Conservation (phyloP, 2,329 filamentous ascomycete genomes). For the Colletotrichum coccodes region DNA sequence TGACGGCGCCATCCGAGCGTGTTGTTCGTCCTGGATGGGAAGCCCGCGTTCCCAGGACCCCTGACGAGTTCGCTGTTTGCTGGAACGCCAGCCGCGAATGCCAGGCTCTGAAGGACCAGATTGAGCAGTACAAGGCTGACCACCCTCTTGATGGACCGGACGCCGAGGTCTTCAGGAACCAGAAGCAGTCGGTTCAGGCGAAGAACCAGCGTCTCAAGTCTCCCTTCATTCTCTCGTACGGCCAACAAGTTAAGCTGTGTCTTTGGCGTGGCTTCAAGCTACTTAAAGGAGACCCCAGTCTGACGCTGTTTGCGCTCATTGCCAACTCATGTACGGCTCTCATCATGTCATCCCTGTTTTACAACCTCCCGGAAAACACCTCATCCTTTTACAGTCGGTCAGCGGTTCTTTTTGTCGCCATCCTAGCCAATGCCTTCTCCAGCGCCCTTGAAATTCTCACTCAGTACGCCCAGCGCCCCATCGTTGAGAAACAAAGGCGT, state of each 20-base stretch:
- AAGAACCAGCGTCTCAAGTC: conserved; percentile 59
- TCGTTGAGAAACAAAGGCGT: conserved; percentile 41
- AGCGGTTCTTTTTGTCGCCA: conserved; percentile 61
- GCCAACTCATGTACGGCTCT: conserved; percentile 59
- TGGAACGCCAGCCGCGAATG: conserved; percentile 40
- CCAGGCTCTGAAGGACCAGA: conserved; percentile 41
- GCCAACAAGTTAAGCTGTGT: conserved; percentile 56
- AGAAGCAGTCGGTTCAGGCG: conserved; percentile 28
- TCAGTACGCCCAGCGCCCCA: conserved; percentile 38
- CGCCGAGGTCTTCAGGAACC: conserved; percentile 12
- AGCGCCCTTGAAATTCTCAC: conserved; percentile 44
- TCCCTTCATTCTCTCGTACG: conserved; percentile 57
- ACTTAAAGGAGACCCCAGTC: conserved; percentile 50
- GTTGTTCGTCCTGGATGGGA: conserved; percentile 39
- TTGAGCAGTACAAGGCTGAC: conserved; percentile 38
- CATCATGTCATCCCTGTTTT: conserved; percentile 64
- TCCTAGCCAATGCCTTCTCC: conserved; percentile 62
- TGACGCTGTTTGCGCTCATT: conserved; percentile 49
- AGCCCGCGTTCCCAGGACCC: conserved; percentile 40
- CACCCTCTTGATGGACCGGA: conserved; percentile 26
- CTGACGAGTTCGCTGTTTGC: conserved; percentile 42
- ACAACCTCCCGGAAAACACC: conserved; percentile 52
- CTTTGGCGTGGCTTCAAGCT: conserved; percentile 52
- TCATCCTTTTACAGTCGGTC: conserved; percentile 56
- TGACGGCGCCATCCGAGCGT: conserved; percentile 48